Conservation (phyloP, 805 yeast species). For the Brettanomyces sp. region DNA sequence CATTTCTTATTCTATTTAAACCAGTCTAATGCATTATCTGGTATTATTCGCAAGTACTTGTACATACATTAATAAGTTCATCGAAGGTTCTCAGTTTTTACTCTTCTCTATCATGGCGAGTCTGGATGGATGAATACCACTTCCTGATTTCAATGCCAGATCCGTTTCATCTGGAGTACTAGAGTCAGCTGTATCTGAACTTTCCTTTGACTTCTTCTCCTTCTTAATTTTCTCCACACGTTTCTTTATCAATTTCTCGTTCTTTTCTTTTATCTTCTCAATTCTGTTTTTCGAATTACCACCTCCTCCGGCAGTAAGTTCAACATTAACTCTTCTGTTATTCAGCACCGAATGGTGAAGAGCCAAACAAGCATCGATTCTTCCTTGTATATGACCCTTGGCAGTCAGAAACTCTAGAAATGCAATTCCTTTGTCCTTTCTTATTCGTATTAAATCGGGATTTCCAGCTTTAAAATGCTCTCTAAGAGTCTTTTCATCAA, state of each 20-base stretch:
- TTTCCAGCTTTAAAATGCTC: conserved; percentile 64
- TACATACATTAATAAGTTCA: no score
- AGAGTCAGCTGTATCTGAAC: conserved; percentile 6
- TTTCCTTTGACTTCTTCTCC: conserved; percentile 31
- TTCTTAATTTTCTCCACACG: conserved; percentile 47
- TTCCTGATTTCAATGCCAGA: conserved; percentile 4
- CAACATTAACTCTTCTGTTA: conserved; percentile 82
- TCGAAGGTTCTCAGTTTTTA: neutral
- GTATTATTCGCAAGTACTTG: no score
- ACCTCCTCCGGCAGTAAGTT: conserved; percentile 96
- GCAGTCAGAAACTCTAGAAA: conserved; percentile 70
- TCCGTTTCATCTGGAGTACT: neutral
- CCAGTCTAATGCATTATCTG: no score
- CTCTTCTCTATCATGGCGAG: conserved; percentile 31
- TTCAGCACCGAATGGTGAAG: conserved; percentile 70
- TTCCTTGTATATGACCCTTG: conserved; percentile 55
- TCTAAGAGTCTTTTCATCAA: conserved; percentile 50
- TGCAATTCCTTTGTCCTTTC: conserved; percentile 86
- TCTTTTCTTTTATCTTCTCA: conserved; percentile 69
- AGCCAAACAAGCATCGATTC: conserved; percentile 76
- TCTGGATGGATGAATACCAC: conserved; percentile 58
- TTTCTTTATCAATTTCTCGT: conserved; percentile 64
- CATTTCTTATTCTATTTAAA: no score
- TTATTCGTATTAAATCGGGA: conserved; percentile 70
- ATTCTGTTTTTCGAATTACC: conserved; percentile 69